A percentile compares a stretch with the other conserved stretches of the same genome.
These are phyloP conservation scores for Coprinellus aureogranulatus DNA, from an alignment of 768 basidiomycete genomes.

Conservation along the genomic window DNA sequence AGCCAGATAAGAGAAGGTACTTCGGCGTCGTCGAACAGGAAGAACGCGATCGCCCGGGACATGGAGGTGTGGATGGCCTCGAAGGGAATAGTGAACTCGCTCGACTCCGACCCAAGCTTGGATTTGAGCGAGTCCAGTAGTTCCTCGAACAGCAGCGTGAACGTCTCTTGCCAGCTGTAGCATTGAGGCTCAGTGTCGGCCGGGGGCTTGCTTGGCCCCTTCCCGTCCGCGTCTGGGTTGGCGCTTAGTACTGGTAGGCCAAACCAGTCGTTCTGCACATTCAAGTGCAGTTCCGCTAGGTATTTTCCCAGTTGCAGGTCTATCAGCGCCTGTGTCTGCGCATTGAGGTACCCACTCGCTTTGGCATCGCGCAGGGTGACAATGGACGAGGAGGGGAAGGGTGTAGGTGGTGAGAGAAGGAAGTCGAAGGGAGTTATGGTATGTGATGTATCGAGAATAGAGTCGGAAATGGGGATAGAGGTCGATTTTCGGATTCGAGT, in stretches of 20 bases:
- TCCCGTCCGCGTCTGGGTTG: constrained; percentile 16
- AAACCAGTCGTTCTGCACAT: constrained; percentile 76
- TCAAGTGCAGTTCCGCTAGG: constrained; percentile 60
- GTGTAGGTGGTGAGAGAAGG: constrained; percentile 47
- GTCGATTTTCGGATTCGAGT: constrained; percentile 41
- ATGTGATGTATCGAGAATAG: constrained; percentile 49
- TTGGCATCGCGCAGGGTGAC: constrained; percentile 40
- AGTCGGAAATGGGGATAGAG: constrained; percentile 48
- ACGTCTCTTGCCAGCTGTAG: constrained; percentile 78
- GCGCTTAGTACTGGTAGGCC: constrained; percentile 43
- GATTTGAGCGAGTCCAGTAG: constrained; percentile 12
- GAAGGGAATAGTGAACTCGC: constrained; percentile 29
- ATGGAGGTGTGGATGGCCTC: constrained; percentile 47
- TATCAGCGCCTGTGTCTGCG: constrained; percentile 40
- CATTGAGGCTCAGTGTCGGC: constrained; percentile 15
- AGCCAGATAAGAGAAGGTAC: constrained; percentile 67
- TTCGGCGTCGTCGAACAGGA: constrained; percentile 75
- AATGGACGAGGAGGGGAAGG: constrained; percentile 33
- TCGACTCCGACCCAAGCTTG: not conserved
- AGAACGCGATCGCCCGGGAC: constrained; percentile 70
- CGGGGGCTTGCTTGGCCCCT: constrained; percentile 17
- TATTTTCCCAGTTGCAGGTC: constrained; percentile 62
- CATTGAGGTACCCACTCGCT: constrained; percentile 30
- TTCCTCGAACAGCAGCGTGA: constrained; percentile 47
- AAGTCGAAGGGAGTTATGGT: constrained; percentile 47